Evolutionary conservation across 495 filamentous ascomycete genomes (phyloP), one percentile per base, ranked within the genome.

Genomic region (Lophiotrema nucula): DNA sequence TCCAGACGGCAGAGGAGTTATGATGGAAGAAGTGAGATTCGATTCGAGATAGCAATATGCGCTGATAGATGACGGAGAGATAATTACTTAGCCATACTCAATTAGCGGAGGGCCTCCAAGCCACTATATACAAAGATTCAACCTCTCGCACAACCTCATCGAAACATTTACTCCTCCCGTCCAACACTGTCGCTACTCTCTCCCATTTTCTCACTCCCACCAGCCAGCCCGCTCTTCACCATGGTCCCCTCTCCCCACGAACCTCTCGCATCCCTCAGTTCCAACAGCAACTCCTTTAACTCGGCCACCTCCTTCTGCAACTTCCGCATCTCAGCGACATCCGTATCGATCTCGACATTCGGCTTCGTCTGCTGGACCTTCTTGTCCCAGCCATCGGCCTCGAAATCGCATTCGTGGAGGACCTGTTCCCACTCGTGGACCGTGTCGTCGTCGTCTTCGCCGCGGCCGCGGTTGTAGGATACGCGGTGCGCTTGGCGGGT

Each of bases 361-460:
- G 89, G 86, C 64, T 83, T 88, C 18, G 80, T 84, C n/a, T 77
- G 71, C 35, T 82, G 78, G 0, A 96, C 90, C 60, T 75, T 82
- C 72, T 90, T 85, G 16, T 76, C 75, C 93, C 93, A 98, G 5
- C 83, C 85, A 49, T 91, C 88, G 11, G 78, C 72, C 66, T 93
- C 85, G 58, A 93, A 87, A 66, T 93, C 86, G 6, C 95, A 66
- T 24, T 87, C 81, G 1, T 72, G 76, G 2, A 77, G 75, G 71
- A 92, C 78, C 70, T 92, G 84, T 67, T 97, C 93, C 93, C 93
- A 98, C 69, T 97, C 92, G 70, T 97, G 88, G 12, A 86, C 69
- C 1, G 79, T 81, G 62, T 95, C 89, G 61, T 98, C 93, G 57
- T 97, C 93, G n/a, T 85, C 83, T 64, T 96, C 92, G 11, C 91